Base-by-base conservation (phyloP, 495 filamentous ascomycete species). In the Pseudevernia furfuracea region DNA sequence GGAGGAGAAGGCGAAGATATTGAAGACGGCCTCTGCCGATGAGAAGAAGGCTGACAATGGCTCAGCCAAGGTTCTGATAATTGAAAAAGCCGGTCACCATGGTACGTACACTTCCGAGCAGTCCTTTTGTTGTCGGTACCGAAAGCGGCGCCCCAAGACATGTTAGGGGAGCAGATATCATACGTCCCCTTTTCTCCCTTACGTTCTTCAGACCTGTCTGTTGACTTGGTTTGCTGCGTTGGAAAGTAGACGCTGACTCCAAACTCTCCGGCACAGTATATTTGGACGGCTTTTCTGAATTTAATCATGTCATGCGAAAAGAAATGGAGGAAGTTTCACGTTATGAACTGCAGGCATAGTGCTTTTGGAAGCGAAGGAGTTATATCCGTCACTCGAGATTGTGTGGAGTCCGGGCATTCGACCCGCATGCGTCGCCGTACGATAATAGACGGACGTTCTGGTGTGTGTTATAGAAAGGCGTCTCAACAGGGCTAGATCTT, bases 11-110 rank as follows among this genome's bases (percentile, higher is more conserved):
- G 76, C 74, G 28, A 80, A 81, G 60, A 78, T 80, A 1, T 72
- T 95, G 37, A 71, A 76, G 21, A 72, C 81, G 58, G 85, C 82
- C 17, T 88, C 82, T 1, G 80, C 82, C 0, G 85, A 90, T 67
- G 89, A 96, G 73, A 85, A 81, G 75, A 69, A 76, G 53, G 79
- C 74, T 4, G 92, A 96, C 67, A 85, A 89, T 67, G 90, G 95
- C 15, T 84, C 82, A 36, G 90, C 88, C 11, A 96, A 91, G 75
- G 92, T 97, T n/a, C 69, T 90, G 9, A 78, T 96, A 63, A 87
- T 98, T 34, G 80, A 82, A 64, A 84, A 85, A 55, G 91, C 95
- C 1, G 94, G 94, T 0, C 94, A 98, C 73, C 94, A 98, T 77
- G 52, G 52, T 55, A 55, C 52, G 52, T 55, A 55, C 15, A 30